Conservation (phyloP, 2,329 filamentous ascomycete genomes). For the Pseudocercospora pini-densiflorae region DNA sequence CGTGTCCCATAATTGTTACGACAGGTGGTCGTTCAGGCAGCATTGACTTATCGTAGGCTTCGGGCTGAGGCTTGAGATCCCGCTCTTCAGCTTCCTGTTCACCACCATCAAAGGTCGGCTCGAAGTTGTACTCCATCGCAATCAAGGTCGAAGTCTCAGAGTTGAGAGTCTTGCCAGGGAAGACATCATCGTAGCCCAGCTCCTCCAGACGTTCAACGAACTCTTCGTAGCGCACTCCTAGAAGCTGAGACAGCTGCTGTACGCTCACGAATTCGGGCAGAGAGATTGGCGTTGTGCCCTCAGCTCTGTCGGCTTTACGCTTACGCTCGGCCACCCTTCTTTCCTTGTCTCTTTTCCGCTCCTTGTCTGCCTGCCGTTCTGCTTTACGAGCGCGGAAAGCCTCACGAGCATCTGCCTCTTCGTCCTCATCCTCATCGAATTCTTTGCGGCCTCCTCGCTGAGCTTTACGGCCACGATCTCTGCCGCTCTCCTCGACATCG, state of each 20-base stretch:
- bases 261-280: slow-evolving; percentile 92
- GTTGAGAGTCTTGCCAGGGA: slow-evolving; percentile 82
- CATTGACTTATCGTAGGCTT: slow-evolving; percentile 67
- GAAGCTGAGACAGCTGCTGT: slow-evolving; percentile 74
- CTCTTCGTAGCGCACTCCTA: slow-evolving; percentile 70
- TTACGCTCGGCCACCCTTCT: slow-evolving; percentile 29
- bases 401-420: slow-evolving; percentile 33
- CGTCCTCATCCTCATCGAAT: slow-evolving; percentile 37
- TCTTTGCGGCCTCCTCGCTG: slow-evolving; percentile 26
- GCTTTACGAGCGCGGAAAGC: slow-evolving; percentile 32
- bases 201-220: slow-evolving; percentile 79
- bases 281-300: slow-evolving; percentile 65
- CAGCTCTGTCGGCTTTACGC: slow-evolving; percentile 36
- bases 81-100: slow-evolving; percentile 64
- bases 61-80: slow-evolving; percentile 74
- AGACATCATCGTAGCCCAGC: slow-evolving; percentile 87
- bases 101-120: slow-evolving; percentile 64
- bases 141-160: slow-evolving; percentile 89
- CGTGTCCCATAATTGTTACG: slow-evolving; percentile 99
- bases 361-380: slow-evolving; percentile 27
- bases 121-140: slow-evolving; percentile 89
- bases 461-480: slow-evolving; percentile 19
- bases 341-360: slow-evolving; percentile 29
- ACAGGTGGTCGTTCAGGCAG: slow-evolving; percentile 83
- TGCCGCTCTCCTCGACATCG: slow-evolving; percentile 26